Percentiles rank a stretch among this genome's conserved stretches.
These are phyloP conservation scores for Exophiala viscosa DNA, from an alignment of 2,329 filamentous ascomycete species.

Conservation along the genomic window DNA sequence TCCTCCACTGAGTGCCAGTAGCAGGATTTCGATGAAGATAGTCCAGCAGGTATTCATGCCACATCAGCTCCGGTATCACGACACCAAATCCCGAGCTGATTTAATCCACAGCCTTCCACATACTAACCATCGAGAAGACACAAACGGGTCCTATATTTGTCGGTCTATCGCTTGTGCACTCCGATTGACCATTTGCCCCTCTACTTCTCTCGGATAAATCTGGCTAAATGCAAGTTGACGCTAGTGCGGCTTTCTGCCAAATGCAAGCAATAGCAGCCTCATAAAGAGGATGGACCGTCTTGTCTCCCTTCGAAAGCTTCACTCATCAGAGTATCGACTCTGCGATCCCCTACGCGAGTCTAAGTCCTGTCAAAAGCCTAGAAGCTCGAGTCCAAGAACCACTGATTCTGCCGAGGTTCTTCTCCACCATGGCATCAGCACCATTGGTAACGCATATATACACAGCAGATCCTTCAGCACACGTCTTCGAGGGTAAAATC, in stretches of 20 bases:
- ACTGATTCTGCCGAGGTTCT: not conserved
- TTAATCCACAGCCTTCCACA: no score
- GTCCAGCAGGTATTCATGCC: no score
- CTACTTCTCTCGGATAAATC: constrained; percentile 14
- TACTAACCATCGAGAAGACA: no score
- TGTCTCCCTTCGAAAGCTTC: not conserved
- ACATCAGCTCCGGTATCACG: no score
- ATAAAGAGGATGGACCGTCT: not conserved
- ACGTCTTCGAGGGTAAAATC: constrained; percentile 70
- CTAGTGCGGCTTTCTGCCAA: constrained; percentile 5
- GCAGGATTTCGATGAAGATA: no score
- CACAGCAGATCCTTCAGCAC: constrained; percentile 75
- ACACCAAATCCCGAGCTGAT: no score
- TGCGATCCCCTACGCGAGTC: not conserved
- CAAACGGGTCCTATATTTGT: no score
- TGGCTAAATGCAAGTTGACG: constrained; percentile 19
- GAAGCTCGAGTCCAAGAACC: not conserved
- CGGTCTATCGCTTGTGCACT: no score
- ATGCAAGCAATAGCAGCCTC: not conserved
- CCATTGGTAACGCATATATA: constrained; percentile 72
- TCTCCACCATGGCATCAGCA: constrained; percentile 22
- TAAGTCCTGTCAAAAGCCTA: no score
- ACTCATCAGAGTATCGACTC: no score
- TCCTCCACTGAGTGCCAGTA: no score
- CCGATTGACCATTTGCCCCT: not conserved